Base-by-base conservation (phyloP, 805 yeast genomes). In the Wickerhamomyces hampshirensis region DNA sequence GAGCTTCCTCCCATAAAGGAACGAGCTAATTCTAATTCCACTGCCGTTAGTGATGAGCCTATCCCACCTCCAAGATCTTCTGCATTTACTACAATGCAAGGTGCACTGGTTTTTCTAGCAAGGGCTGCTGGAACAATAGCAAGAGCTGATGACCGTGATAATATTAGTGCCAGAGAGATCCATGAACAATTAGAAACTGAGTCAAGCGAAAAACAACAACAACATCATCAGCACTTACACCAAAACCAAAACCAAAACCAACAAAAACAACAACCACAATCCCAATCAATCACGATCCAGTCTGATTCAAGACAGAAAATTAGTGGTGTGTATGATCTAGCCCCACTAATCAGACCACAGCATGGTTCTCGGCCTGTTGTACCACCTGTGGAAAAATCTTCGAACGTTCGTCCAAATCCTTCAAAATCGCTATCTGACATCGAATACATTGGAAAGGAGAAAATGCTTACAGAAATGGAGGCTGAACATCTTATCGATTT, bases 61-160 rank as follows among this genome's bases (percentile, higher is more conserved):
- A 27, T 41, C 9, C 41, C 53, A 3, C 52, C 51, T 5, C 48
- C 48, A 15, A 48, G 48, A 17, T 32, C 51, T 12, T 48, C 58
- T 4, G 55, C 50, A 18, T 42, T 53, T 24, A 38, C 52, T 0
- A 62, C 71, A 1, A 65, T 66, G 60, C 71, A 66, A 42, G 83
- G 84, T 6, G 85, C 91, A 0, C 62, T 84, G 43, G 80, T 76
- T 19, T 84, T 78, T 53, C 56, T 84, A 16, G 91, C 93, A 5
- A 78, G 79, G 45, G 85, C 88, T 0, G 93, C 91, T 1, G 91
- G 88, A 0, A 73, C 81, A 9, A 78, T 81, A 14, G 84, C 88
- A 4, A 67, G 72, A 40, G 80, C 83, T 3, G 86, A 78, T 50
- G 78, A 71, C 43, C 62, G 84, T 43, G 85, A 80, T 49, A 62